Conservation (phyloP, 805 yeast species). For the Yarrowia alimentaria region DNA sequence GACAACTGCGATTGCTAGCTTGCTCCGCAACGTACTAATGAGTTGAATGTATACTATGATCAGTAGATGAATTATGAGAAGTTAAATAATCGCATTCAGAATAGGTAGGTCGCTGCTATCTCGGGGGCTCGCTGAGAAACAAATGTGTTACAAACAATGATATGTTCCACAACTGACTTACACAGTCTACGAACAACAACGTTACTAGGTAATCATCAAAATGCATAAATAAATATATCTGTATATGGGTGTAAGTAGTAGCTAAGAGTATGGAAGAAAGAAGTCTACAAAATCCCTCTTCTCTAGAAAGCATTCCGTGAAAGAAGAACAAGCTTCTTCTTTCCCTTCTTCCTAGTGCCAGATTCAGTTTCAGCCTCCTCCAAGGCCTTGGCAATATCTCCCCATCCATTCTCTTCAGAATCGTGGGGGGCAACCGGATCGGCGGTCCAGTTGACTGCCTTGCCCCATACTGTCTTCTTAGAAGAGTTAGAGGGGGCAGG, state of each 20-base stretch:
- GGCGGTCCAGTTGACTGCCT: conserved; percentile 30
- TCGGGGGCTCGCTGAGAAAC: too few relatives aligned
- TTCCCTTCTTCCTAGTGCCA: conserved; percentile 31
- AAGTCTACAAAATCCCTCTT: conserved; percentile 17
- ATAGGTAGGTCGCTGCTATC: too few relatives aligned
- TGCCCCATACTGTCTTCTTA: conserved; percentile 31
- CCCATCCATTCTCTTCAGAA: conserved; percentile 31
- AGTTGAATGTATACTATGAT: conserved; percentile 27
- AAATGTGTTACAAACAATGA: too few relatives aligned
- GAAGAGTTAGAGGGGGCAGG: conserved; percentile 28
- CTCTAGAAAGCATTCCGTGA: conserved; percentile 30
- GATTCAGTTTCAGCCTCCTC: conserved; percentile 29
- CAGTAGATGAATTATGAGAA: too few relatives aligned
- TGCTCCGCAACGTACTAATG: conserved; percentile 16
- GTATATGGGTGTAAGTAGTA: conserved; percentile 27
- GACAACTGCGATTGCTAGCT: conserved; percentile 25
- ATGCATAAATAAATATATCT: conserved; percentile 25
- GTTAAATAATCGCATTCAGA: too few relatives aligned
- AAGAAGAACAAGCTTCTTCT: conserved; percentile 37
- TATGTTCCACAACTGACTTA: too few relatives aligned
- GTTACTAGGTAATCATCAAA: too few relatives aligned
- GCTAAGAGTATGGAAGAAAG: too few relatives aligned
- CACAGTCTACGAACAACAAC: too few relatives aligned
- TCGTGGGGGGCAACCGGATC: conserved; percentile 32
- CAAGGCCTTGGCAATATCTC: conserved; percentile 31